Percentiles rank a stretch among this genome's conserved stretches.
Conservation (phyloP, 169 alveolate species). For the Eimeria falciformis region DNA sequence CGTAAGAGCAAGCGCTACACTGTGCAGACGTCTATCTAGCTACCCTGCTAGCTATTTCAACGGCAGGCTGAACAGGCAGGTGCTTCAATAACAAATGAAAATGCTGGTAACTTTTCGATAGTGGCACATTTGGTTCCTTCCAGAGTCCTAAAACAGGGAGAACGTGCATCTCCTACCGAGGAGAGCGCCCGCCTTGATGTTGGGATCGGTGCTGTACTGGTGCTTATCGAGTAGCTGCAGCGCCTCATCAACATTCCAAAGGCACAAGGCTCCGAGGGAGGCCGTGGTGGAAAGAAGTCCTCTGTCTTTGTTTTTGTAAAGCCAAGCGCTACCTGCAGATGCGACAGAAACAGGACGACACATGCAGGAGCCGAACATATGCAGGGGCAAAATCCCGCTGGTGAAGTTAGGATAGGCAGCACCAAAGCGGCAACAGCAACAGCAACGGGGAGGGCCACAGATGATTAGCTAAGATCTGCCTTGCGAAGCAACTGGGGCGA, state of each 20-base stretch:
- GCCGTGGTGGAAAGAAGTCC: constrained; percentile 97
- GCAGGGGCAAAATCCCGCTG: too few relatives aligned
- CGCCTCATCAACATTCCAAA: constrained; percentile 99
- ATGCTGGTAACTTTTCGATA: too few relatives aligned
- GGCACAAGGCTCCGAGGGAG: constrained; percentile 91
- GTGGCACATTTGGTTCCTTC: too few relatives aligned
- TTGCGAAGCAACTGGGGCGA: background rate
- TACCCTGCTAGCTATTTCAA: background rate
- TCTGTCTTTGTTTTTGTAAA: constrained; percentile 95
- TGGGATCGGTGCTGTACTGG: constrained; percentile 95
- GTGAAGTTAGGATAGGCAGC: too few relatives aligned
- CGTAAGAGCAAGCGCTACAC: too few relatives aligned
- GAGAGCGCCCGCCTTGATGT: constrained; percentile 96
- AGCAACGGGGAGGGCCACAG: too few relatives aligned
- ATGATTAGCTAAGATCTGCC: too few relatives aligned
- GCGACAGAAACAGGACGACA: too few relatives aligned
- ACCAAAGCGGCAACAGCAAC: too few relatives aligned
- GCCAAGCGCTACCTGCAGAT: constrained; percentile 91
- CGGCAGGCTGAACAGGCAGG: background rate
- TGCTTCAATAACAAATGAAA: too few relatives aligned
- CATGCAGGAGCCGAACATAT: too few relatives aligned
- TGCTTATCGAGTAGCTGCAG: constrained; percentile 92
- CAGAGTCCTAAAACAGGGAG: background rate
- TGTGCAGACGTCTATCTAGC: too few relatives aligned
- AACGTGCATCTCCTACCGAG: constrained; percentile 78